Base-by-base conservation (phyloP, 2,329 filamentous ascomycete genomes). In the Fusarium robinianum region DNA sequence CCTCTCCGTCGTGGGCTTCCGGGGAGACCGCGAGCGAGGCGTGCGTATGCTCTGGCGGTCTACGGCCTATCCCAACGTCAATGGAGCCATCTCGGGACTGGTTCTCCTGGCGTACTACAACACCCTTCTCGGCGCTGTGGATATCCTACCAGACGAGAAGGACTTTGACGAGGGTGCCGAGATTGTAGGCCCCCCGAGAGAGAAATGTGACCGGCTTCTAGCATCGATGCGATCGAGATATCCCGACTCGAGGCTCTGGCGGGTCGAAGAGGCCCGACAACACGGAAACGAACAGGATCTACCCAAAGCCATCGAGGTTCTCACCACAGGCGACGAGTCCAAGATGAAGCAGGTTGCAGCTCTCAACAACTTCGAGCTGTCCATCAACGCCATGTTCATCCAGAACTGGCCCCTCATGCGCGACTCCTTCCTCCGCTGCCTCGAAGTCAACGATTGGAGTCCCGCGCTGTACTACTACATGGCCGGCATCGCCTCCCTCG, bases 401-500 rank as follows among this genome's bases (percentile, higher is more conserved):
- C 88, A 95, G 65, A 77, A 85, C 51, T 96, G 92, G 72, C 68
- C 80, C 6, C 75, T 84, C 4, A 90, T 88, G 67, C 81, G 88
- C 3, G 77, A 85, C 43, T 78, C 82, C 1, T 97, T 96, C 67
- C 67, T 91, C 26, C 65, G 79, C 53, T 91, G 88, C 54, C 74
- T 88, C 8, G 84, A 88, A 41, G 77, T 94, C 41, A 96, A 96
- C 68, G 88, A 88, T 58, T 97, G 94, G 94, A 91, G 86, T 42
- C 90, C 90, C 38, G 83, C 85, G 0, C 67, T 97, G 39, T 97
- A 99, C 71, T 90, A 90, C 64, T 97, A 91, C 69, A 87, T 95
- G 53, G 87, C 88, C 2, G 94, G 85, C 6, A 78, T 80, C 9
- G 85, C 87, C 1, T 84, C 95, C 55, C 70, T 97, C 1, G 89